Percentiles rank a stretch among this genome's conserved stretches.
Evolutionary conservation across 2,329 filamentous ascomycete genomes (phyloP).

Genomic region (Epichloe aotearoae): DNA sequence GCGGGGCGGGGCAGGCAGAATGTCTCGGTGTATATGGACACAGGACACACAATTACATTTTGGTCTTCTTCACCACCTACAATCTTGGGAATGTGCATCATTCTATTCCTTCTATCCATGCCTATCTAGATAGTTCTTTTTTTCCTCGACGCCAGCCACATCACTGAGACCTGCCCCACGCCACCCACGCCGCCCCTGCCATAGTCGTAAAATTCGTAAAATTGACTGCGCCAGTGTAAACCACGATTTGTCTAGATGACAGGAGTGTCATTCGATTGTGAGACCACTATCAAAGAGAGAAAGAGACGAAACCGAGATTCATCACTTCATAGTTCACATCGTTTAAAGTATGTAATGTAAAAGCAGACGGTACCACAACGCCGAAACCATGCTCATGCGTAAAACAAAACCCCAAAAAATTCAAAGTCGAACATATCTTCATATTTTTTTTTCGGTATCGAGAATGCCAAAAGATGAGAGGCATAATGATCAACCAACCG

Average conservation of each 20-base stretch:
- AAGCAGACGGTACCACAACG: background rate
- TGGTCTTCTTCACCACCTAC: background rate
- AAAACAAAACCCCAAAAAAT: background rate
- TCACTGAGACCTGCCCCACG: background rate
- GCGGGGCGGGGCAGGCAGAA: too few species aligned
- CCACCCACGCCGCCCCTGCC: background rate
- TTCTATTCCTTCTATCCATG: background rate
- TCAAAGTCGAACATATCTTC: background rate
- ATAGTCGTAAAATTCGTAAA: background rate
- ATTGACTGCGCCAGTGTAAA: background rate
- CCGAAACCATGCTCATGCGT: background rate
- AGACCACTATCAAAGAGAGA: background rate
- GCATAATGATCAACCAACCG: constrained; percentile 20
- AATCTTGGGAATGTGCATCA: background rate
- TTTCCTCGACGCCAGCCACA: background rate
- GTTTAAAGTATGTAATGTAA: background rate
- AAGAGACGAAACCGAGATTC: background rate
- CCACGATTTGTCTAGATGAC: background rate
- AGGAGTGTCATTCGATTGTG: background rate
- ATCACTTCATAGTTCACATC: too few species aligned
- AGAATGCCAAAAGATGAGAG: background rate
- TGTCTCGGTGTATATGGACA: too few species aligned
- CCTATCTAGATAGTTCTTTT: background rate
- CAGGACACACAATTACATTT: too few species aligned
- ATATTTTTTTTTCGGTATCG: background rate